Conservation (phyloP, 176 grass and related monocot species). For the Panicum miliaceum region DNA sequence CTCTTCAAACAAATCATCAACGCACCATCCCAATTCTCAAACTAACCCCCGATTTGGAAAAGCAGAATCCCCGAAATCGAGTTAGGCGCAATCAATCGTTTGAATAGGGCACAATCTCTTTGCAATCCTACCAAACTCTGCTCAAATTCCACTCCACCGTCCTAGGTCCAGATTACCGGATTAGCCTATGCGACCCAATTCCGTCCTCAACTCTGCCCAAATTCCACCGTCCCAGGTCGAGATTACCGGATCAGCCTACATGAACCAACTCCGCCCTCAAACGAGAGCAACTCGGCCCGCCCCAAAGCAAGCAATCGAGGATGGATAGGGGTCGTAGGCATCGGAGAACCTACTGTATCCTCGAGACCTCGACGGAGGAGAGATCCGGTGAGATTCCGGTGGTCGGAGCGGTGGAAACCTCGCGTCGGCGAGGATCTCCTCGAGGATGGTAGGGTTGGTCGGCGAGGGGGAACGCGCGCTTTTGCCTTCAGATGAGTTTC, state of each 20-base stretch:
- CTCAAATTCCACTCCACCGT: no score
- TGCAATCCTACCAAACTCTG: neutral
- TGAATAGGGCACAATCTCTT: neutral
- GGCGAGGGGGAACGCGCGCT: neutral
- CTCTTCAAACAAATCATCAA: neutral
- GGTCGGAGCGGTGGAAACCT: neutral
- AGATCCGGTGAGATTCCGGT: neutral
- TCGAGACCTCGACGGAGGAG: neutral
- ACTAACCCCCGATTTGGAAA: neutral
- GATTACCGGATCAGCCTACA: neutral
- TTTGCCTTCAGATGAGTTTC: neutral
- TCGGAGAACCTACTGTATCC: constrained; percentile 1
- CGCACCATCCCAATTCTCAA: neutral
- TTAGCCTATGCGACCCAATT: no score
- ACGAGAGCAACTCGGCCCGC: neutral
- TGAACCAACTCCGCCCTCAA: neutral
- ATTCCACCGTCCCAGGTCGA: no score
- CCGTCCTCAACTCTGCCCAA: neutral
- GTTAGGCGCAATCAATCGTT: neutral
- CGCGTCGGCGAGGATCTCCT: neutral
- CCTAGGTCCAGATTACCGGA: no score
- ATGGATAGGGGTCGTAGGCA: neutral
- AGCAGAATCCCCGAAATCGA: neutral
- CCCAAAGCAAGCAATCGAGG: neutral
- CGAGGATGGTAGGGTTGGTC: neutral